phyloP scores from a whole-genome alignment of 179 eudicot genomes.

The Dionaea muscipula region DNA sequence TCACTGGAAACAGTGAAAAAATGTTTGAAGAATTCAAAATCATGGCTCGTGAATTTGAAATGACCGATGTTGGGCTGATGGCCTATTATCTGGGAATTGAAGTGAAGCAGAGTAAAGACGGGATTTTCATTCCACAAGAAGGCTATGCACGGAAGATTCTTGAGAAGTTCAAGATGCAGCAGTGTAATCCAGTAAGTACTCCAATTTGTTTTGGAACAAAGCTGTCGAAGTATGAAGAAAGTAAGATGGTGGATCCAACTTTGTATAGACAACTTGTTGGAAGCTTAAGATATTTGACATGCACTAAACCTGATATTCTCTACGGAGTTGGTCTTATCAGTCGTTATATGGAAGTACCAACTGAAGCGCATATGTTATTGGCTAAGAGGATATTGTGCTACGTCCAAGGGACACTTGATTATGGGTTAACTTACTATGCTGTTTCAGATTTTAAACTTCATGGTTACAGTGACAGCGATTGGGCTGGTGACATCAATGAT shows the following conservation, averaged over 20 bases:
- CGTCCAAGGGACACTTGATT: slow-evolving; percentile 2
- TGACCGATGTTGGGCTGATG: background rate
- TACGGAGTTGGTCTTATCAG: background rate
- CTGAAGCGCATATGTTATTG: background rate
- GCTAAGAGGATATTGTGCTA: background rate
- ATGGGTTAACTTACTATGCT: background rate
- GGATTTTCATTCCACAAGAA: slow-evolving; percentile 1
- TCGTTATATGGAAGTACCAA: background rate
- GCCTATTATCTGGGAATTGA: background rate
- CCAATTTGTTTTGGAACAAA: background rate
- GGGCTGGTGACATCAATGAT: slow-evolving; percentile 8
- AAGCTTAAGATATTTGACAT: slow-evolving; percentile 2
- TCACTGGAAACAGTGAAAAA: background rate
- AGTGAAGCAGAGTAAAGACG: background rate
- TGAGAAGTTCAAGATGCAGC: background rate
- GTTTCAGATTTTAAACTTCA: background rate
- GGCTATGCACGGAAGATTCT: slow-evolving; percentile 1
- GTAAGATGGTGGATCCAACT: background rate
- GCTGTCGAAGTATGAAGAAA: background rate
- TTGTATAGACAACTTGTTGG: background rate
- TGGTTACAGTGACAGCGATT: slow-evolving; percentile 7
- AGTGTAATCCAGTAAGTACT: background rate
- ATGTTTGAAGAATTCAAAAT: slow-evolving; percentile 2
- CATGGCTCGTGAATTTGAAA: slow-evolving; percentile 6
- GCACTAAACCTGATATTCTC: background rate